Evolutionary conservation across 768 basidiomycete genomes (phyloP).

Genomic region (Lentinula guzmanii): DNA sequence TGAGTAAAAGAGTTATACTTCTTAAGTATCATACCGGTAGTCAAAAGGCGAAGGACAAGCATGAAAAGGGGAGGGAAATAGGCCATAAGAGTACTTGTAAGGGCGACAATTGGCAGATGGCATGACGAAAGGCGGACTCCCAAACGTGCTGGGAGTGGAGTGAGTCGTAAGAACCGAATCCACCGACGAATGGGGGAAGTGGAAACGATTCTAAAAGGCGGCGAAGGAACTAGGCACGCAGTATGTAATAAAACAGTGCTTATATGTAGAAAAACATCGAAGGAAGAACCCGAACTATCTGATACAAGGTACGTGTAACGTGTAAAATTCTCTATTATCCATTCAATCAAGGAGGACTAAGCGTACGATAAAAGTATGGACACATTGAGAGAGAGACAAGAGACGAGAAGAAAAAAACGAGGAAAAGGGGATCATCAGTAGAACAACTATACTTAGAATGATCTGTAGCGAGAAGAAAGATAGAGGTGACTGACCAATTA

Average conservation of each 20-base stretch:
- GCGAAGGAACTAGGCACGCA: background rate
- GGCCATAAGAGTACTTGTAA: background rate
- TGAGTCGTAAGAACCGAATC: too few species aligned
- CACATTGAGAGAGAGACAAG: background rate
- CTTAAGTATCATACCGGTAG: constrained; percentile 1
- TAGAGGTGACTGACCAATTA: constrained; percentile 9
- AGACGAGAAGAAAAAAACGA: background rate
- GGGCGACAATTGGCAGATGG: background rate
- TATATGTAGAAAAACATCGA: constrained; percentile 7
- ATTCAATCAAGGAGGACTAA: background rate
- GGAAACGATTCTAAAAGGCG: too few species aligned
- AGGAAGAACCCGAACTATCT: constrained; percentile 17
- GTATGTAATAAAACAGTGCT: constrained; percentile 8
- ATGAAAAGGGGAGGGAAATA: background rate
- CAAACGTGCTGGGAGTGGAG: too few species aligned
- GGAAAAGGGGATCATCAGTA: background rate
- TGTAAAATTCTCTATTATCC: background rate
- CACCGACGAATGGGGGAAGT: too few species aligned
- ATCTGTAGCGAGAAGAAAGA: constrained; percentile 12
- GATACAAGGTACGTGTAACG: constrained; percentile 19
- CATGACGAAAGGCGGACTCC: background rate
- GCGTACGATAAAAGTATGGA: background rate
- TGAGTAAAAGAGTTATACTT: constrained; percentile 3
- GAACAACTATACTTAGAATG: background rate
- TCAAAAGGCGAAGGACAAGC: background rate